Evolutionary conservation across 805 yeast genomes (phyloP).

Genomic region (Clavispora santaluciae): DNA sequence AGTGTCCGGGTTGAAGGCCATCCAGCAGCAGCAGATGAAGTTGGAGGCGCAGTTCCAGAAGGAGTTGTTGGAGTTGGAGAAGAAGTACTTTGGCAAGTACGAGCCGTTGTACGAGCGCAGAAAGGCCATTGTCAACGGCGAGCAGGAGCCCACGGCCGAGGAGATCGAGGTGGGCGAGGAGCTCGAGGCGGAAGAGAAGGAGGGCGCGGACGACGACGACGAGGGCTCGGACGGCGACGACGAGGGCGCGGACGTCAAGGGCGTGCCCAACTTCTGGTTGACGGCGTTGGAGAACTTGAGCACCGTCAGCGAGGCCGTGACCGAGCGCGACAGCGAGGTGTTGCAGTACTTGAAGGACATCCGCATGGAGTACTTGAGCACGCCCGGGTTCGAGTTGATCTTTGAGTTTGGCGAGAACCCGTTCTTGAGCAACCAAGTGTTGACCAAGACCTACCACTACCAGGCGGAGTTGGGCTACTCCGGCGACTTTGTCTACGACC

Average conservation of each 20-base stretch:
- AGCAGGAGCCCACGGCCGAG: conserved; percentile 67
- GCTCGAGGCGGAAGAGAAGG: conserved; percentile 54
- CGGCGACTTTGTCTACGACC: conserved; percentile 95
- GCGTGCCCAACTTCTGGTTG: conserved; percentile 95
- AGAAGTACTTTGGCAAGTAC: conserved; percentile 66
- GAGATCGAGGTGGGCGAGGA: conserved; percentile 78
- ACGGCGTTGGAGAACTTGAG: conserved; percentile 88
- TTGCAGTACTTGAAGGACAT: conserved; percentile 64
- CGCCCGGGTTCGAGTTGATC: conserved; percentile 84
- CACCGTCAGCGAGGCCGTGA: conserved; percentile 74
- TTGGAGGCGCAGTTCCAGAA: conserved; percentile 89
- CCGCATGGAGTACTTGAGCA: conserved; percentile 69
- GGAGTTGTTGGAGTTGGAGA: conserved; percentile 82
- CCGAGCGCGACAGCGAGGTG: conserved; percentile 87
- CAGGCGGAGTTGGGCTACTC: conserved; percentile 91
- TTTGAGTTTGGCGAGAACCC: conserved; percentile 77
- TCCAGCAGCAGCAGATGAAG: conserved; percentile 74
- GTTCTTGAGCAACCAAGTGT: conserved; percentile 64
- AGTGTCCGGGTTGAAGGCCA: conserved; percentile 73
- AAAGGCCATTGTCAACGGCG: conserved; percentile 66
- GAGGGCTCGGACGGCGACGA: conserved; percentile 41
- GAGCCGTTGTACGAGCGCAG: conserved; percentile 74
- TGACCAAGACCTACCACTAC: conserved; percentile 86
- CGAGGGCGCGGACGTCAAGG: conserved; percentile 46
- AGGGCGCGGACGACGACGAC: conserved; percentile 36